Evolutionary conservation across 148 eudicot species (phyloP).

Genomic region (Vaccinium macrocarpon): DNA sequence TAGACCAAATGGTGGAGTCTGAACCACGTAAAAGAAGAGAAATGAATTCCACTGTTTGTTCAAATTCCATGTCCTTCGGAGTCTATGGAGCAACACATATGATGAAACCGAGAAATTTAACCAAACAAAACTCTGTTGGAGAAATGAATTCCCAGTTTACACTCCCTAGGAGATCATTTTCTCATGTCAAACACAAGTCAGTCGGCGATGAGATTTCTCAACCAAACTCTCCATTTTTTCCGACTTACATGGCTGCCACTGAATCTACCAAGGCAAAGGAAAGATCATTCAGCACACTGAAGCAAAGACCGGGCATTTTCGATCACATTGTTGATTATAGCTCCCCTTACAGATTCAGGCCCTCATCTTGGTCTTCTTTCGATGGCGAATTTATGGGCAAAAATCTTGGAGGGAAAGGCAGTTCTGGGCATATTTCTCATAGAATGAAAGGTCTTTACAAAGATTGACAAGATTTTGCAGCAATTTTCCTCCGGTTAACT

Average conservation of each 20-base stretch:
- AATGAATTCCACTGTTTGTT: slow-evolving; percentile 3
- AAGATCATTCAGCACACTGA: slow-evolving; percentile 78
- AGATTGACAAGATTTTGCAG: background rate
- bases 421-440: slow-evolving; percentile 25
- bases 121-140: slow-evolving; percentile 40
- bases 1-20: slow-evolving; percentile 38
- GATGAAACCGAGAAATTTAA: slow-evolving; percentile 24
- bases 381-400: slow-evolving; percentile 18
- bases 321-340: slow-evolving; percentile 37
- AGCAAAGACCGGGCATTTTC: slow-evolving; percentile 42
- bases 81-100: slow-evolving; percentile 13
- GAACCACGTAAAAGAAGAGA: slow-evolving; percentile 21
- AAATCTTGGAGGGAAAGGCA: slow-evolving; percentile 17
- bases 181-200: slow-evolving; percentile 38
- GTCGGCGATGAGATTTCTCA: slow-evolving; percentile 38
- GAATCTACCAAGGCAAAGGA: slow-evolving; percentile 79
- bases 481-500: background rate
- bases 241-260: slow-evolving; percentile 76
- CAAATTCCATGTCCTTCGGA: slow-evolving; percentile 15
- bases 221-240: slow-evolving; percentile 31
- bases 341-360: slow-evolving; percentile 37
- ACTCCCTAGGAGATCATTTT: slow-evolving; percentile 71
- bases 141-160: slow-evolving; percentile 43
- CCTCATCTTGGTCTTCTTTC: slow-evolving; percentile 42
- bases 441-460: slow-evolving; percentile 28